Conservation (phyloP, 495 filamentous ascomycete genomes). For the Podospora bellae-mahoneyi region DNA sequence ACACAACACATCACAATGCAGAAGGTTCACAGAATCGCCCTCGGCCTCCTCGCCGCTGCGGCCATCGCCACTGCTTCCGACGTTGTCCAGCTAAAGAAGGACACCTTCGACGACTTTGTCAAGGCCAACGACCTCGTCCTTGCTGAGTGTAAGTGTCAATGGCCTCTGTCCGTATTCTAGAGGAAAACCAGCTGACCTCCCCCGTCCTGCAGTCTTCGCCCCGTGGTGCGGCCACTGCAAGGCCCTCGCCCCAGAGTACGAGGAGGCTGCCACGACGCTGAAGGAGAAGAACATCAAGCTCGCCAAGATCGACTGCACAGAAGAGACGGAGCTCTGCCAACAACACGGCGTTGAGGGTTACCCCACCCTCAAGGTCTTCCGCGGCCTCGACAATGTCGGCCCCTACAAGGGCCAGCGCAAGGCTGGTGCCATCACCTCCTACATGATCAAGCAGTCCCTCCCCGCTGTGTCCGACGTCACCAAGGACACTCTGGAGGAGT, state of each 20-base stretch:
- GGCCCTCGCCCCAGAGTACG: constrained; percentile 78
- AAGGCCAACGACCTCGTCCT: constrained; percentile 78
- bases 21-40: constrained; percentile 31
- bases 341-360: constrained; percentile 91
- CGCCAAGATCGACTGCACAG: constrained; percentile 96
- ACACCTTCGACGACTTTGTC: constrained; percentile 82
- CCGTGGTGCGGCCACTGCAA: constrained; percentile 83
- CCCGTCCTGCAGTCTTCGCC: constrained; percentile 54
- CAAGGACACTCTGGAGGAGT: constrained; percentile 80
- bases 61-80: constrained; percentile 64
- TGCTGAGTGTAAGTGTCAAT: constrained; percentile 63
- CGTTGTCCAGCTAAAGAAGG: constrained; percentile 77
- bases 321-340: constrained; percentile 86
- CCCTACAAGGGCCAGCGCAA: constrained; percentile 89
- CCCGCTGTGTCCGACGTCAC: constrained; percentile 82
- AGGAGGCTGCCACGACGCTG: constrained; percentile 86
- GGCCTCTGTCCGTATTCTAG: constrained; percentile 3
- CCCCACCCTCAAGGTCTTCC: constrained; percentile 98
- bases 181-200: constrained; percentile 17
- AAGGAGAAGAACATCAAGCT: constrained; percentile 94
- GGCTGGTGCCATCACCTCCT: constrained; percentile 87
- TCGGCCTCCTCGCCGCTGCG: constrained; percentile 63
- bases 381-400: constrained; percentile 74
- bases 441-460: constrained; percentile 98
- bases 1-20: constrained; percentile 28